These are phyloP conservation scores for Neopestalotiopsis rosae DNA, from an alignment of 2,329 filamentous ascomycete genomes.

Conservation along the genomic window DNA sequence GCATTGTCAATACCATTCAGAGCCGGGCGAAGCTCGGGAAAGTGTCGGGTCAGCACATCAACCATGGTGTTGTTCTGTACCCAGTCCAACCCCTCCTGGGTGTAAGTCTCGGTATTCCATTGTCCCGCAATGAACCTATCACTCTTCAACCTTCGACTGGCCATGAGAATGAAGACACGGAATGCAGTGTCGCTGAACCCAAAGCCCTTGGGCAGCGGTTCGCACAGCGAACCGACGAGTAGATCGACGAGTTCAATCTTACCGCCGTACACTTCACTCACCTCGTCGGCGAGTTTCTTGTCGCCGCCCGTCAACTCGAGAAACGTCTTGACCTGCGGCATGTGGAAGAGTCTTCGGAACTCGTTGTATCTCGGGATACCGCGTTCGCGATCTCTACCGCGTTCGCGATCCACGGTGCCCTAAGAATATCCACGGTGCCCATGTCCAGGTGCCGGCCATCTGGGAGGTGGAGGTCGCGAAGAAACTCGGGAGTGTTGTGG, in stretches of 20 bases:
- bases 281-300: slow-evolving; percentile 38
- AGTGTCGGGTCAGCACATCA: slow-evolving; percentile 48
- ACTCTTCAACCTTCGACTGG: slow-evolving; percentile 46
- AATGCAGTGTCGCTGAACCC: slow-evolving; percentile 55
- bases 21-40: slow-evolving; percentile 41
- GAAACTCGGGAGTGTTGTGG: slow-evolving; percentile 43
- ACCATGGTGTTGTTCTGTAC: slow-evolving; percentile 48
- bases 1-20: slow-evolving; percentile 38
- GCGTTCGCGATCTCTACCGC: slow-evolving; percentile 52
- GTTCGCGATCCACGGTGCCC: slow-evolving; percentile 53
- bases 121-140: slow-evolving; percentile 49
- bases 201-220: slow-evolving; percentile 49
- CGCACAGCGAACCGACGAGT: slow-evolving; percentile 46
- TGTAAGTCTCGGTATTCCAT: slow-evolving; percentile 47
- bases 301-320: slow-evolving; percentile 45
- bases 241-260: slow-evolving; percentile 49
- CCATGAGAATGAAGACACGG: slow-evolving; percentile 51
- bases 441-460: slow-evolving; percentile 48
- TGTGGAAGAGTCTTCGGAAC: slow-evolving; percentile 49
- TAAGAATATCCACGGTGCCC: slow-evolving; percentile 51
- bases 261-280: slow-evolving; percentile 43
- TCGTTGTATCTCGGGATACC: slow-evolving; percentile 50
- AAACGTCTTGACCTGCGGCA: slow-evolving; percentile 42
- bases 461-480: slow-evolving; percentile 45
- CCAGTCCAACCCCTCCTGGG: slow-evolving; percentile 46